Evolutionary conservation across 805 yeast genomes (phyloP).

Genomic region (Metschnikowia proteae): DNA sequence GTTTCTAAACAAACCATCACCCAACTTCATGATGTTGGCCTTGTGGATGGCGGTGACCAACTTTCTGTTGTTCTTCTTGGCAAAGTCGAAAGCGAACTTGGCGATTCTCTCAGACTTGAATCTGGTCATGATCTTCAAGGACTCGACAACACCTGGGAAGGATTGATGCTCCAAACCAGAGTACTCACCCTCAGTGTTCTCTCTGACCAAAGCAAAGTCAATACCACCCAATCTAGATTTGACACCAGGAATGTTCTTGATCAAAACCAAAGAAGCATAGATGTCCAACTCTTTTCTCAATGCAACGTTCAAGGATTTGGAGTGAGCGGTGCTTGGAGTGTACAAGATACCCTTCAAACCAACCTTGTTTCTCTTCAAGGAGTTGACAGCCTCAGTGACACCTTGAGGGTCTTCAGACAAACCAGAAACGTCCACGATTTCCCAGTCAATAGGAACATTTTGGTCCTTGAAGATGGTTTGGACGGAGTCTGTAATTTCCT

Average conservation of each 20-base stretch:
- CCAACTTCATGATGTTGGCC: conserved; percentile 98
- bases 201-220: conserved; percentile 93
- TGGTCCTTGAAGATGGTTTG: conserved; percentile 83
- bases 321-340: conserved; percentile 76
- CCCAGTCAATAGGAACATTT: conserved; percentile 92
- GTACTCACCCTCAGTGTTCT: conserved; percentile 98
- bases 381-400: conserved; percentile 80
- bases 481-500: conserved; percentile 91
- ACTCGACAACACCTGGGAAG: conserved; percentile 96
- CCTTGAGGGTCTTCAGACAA: conserved; percentile 41
- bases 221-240: conserved; percentile 83
- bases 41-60: conserved; percentile 96
- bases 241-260: conserved; percentile 92
- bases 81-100: conserved; percentile 94
- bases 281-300: conserved; percentile 94
- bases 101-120: conserved; percentile 96
- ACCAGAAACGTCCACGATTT: conserved; percentile 47
- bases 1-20: conserved; percentile 96
- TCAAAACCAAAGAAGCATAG: conserved; percentile 90
- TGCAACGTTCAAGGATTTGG: conserved; percentile 90
- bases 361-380: conserved; percentile 92
- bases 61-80: conserved; percentile 86
- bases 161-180: conserved; percentile 98
- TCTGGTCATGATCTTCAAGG: conserved; percentile 90
- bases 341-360: conserved; percentile 95